Evolutionary conservation across 2,329 filamentous ascomycete genomes (phyloP).

Genomic region (Neopestalotiopsis sp.): DNA sequence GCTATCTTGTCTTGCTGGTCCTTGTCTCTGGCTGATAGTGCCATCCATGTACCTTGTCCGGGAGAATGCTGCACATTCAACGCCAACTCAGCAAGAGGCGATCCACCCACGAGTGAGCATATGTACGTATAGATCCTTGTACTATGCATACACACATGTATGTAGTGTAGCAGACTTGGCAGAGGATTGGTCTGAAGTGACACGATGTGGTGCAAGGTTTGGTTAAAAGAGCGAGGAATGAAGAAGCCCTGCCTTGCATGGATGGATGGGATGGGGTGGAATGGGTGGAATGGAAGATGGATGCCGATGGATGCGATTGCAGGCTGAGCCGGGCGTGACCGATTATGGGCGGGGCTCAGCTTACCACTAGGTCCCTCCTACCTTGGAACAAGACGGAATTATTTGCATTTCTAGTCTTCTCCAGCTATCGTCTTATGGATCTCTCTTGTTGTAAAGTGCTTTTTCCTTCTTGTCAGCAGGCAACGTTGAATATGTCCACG

Average conservation of each 20-base stretch:
- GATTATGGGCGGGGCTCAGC: slow-evolving; percentile 1
- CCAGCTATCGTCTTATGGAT: too few relatives aligned
- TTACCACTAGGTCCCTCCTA: not conserved
- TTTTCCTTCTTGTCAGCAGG: not conserved
- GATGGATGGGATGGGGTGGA: not conserved
- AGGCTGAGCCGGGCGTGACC: slow-evolving; percentile 11
- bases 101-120: slow-evolving; percentile 24
- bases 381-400: not conserved
- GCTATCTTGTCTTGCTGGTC: slow-evolving; percentile 2
- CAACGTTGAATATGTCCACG: not conserved
- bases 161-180: slow-evolving; percentile 15
- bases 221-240: slow-evolving; percentile 16
- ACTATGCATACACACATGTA: not conserved
- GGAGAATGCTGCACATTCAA: slow-evolving; percentile 21
- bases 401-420: too few relatives aligned
- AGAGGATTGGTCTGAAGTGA: slow-evolving; percentile 38
- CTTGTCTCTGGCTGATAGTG: too few relatives aligned
- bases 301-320: not conserved
- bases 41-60: not conserved
- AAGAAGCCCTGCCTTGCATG: not conserved
- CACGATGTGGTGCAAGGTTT: slow-evolving; percentile 30
- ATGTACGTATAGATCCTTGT: not conserved
- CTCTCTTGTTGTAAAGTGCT: too few relatives aligned
- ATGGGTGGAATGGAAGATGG: not conserved
- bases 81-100: slow-evolving; percentile 36